Evolutionary conservation across 148 eudicot genomes (phyloP).

Genomic region (Amaranthus cruentus): DNA sequence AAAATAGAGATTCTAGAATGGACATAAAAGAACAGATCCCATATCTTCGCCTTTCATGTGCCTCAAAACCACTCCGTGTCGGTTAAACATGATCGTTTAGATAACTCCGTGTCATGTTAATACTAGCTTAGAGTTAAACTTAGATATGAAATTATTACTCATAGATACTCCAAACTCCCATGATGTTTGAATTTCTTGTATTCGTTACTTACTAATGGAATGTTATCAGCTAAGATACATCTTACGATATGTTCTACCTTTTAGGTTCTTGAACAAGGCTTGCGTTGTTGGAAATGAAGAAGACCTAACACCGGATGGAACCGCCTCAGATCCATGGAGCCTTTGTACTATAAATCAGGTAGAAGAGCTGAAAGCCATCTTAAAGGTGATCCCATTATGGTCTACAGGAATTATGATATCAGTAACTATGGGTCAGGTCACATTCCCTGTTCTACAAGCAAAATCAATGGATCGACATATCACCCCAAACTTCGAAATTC

Average conservation of each 20-base stretch:
- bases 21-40: too few relatives aligned
- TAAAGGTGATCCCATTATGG: conserved; percentile 59
- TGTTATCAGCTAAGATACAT: too few relatives aligned
- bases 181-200: too few relatives aligned
- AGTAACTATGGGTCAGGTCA: conserved; percentile 23
- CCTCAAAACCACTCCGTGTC: too few relatives aligned
- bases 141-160: too few relatives aligned
- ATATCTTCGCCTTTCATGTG: too few relatives aligned
- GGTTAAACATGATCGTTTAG: too few relatives aligned
- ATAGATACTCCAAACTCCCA: too few relatives aligned
- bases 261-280: conserved; percentile 65
- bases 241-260: neutral
- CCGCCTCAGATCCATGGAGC: conserved; percentile 34
- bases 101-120: too few relatives aligned
- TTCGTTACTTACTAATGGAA: too few relatives aligned
- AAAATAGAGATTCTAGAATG: too few relatives aligned
- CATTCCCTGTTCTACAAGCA: conserved; percentile 60
- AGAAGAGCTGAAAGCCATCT: conserved; percentile 53
- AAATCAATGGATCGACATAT: conserved; percentile 55
- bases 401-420: conserved; percentile 48
- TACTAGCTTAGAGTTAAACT: too few relatives aligned
- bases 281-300: conserved; percentile 41
- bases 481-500: conserved; percentile 44
- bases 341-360: conserved; percentile 60
- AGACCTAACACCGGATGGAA: conserved; percentile 36